Base-by-base conservation (phyloP, 2,329 filamentous ascomycete species). In the Penicillium italicum region DNA sequence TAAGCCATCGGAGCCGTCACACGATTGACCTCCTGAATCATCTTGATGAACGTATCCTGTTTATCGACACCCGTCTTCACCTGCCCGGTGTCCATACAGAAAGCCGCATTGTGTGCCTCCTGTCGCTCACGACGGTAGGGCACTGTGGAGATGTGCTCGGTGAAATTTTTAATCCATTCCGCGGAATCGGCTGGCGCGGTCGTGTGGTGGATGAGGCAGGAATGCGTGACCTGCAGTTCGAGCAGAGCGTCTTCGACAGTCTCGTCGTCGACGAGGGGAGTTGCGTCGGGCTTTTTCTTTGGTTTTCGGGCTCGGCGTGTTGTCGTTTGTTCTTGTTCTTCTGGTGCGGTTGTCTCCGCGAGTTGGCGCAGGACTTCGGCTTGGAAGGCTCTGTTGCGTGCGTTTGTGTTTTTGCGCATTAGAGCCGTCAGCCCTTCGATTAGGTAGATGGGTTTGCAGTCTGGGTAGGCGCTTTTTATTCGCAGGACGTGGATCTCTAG, bases 11-110 rank as follows among this genome's bases (percentile, higher is more conserved):
- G 83, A 0, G 85, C 82, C 6, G 90, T 92, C 16, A 93, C 81
- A 16, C 88, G 82, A 14, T 79, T 79, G 38, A 92, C 83, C 72
- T 91, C 86, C 72, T 91, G 86, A 48, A 94, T 75, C 88, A 93
- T 90, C 61, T 84, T 83, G 42, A 85, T 76, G 60, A 87, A 93
- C 0, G 85, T 90, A 64, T 92, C 89, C 7, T 76, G 70, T 2
- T 80, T 74, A 41, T 84, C 82, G 28, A 87, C 82, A 28, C 89
- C 89, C 0, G 85, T 83, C 52, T 83, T 84, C 40, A 93, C 87
- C 72, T 93, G 89, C 0, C 89, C 89, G 0, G 79, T 77, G 50
- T 90, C 88, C 87, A 92, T 91, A 73, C 89, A 92, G 69, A 93
- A 93, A 0, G 82, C 73, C 4, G 75, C 70, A 62, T 77, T 72